Conservation (phyloP, 805 yeast species). For the Candida nonsorbophila region DNA sequence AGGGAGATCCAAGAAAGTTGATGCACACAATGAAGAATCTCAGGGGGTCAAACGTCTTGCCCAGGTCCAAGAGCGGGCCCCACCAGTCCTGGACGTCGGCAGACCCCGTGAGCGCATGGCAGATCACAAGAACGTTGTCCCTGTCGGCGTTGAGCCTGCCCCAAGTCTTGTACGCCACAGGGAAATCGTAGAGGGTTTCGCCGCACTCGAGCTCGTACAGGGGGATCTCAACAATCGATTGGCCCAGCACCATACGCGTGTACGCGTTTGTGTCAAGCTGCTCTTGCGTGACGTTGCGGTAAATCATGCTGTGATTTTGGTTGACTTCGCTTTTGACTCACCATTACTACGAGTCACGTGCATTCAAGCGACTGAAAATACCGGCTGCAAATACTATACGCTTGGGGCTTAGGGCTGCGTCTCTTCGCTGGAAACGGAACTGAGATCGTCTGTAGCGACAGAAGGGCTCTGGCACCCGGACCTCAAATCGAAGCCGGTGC, state of each 20-base stretch:
- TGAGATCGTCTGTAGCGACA: conserved; percentile 10
- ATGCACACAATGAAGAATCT: conserved; percentile 82
- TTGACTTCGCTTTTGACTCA: not conserved
- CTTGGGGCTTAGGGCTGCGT: too few species aligned
- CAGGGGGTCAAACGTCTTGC: conserved; percentile 85
- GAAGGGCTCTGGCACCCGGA: conserved; percentile 25
- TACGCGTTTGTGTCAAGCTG: conserved; percentile 60
- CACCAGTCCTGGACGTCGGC: conserved; percentile 97
- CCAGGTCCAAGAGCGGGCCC: conserved; percentile 90
- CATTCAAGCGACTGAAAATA: too few species aligned
- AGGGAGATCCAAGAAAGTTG: conserved; percentile 94
- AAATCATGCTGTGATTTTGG: conserved; percentile 12
- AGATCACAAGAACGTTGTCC: conserved; percentile 80
- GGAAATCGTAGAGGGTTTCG: conserved; percentile 63
- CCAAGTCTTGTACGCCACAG: conserved; percentile 96
- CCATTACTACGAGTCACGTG: not conserved
- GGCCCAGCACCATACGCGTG: conserved; percentile 65
- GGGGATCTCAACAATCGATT: conserved; percentile 75
- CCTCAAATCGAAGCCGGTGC: conserved; percentile 10
- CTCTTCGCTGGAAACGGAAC: too few species aligned
- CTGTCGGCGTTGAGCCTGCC: conserved; percentile 68
- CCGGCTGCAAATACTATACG: too few species aligned
- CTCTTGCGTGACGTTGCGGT: conserved; percentile 36
- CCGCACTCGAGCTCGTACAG: conserved; percentile 77
- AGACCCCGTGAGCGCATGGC: conserved; percentile 95